Evolutionary conservation across 2,329 filamentous ascomycete genomes (phyloP).

Genomic region (Exophiala sp.): DNA sequence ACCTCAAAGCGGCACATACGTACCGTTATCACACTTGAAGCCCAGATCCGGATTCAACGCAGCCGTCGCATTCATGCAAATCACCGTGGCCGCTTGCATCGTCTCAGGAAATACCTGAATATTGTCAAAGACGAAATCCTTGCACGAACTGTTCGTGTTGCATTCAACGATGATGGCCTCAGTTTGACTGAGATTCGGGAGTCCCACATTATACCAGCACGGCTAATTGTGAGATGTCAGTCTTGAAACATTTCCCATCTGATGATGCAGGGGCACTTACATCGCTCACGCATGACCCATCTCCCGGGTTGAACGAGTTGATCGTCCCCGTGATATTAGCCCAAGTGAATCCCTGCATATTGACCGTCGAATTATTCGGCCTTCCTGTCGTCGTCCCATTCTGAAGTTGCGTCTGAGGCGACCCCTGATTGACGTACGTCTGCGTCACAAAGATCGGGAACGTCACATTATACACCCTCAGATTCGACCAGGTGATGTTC

Average conservation of each 20-base stretch:
- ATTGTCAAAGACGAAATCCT: conserved; percentile 34
- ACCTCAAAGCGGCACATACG: conserved; percentile 25
- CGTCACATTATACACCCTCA: conserved; percentile 43
- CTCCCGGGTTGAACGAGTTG: conserved; percentile 42
- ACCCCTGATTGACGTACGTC: conserved; percentile 43
- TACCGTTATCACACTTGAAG: conserved; percentile 37
- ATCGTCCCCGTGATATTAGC: conserved; percentile 41
- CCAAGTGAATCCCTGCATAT: conserved; percentile 44
- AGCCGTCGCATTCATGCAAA: conserved; percentile 38
- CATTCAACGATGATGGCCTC: conserved; percentile 44
- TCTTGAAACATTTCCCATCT: too few species aligned
- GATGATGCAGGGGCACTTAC: too few species aligned
- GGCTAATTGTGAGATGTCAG: too few species aligned
- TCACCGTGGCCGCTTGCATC: conserved; percentile 29
- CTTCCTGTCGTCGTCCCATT: conserved; percentile 29
- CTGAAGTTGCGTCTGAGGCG: conserved; percentile 30
- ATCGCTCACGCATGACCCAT: conserved; percentile 42
- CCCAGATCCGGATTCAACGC: conserved; percentile 36
- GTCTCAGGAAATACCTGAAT: conserved; percentile 36
- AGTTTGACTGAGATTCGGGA: conserved; percentile 39
- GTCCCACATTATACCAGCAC: conserved; percentile 44
- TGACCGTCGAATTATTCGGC: conserved; percentile 40
- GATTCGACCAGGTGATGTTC: conserved; percentile 46
- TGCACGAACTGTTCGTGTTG: conserved; percentile 40
- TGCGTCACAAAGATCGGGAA: conserved; percentile 49